A percentile compares a stretch with the other conserved stretches of the same genome.
Evolutionary conservation across 768 basidiomycete species (phyloP).

Genomic region (Phanerochaete carnosa): DNA sequence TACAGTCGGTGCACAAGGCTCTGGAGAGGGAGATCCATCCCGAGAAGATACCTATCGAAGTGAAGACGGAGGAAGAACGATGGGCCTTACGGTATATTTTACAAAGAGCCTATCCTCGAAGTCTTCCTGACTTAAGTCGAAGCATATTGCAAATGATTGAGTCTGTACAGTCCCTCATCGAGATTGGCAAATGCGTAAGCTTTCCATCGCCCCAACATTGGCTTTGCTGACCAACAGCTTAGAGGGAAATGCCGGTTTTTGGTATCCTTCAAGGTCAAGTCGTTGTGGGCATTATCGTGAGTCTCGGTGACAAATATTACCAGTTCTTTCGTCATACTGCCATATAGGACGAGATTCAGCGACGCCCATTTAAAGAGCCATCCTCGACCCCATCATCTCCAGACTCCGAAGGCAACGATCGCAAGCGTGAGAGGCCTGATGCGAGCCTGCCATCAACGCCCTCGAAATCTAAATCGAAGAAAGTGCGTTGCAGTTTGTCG

Average conservation of each 20-base stretch:
- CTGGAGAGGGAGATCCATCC: conserved; percentile 72
- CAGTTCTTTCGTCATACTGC: background rate
- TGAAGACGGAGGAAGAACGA: conserved; percentile 59
- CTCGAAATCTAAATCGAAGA: conserved; percentile 26
- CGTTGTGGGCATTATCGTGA: conserved; percentile 73
- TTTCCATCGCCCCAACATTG: background rate
- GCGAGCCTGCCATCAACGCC: conserved; percentile 19
- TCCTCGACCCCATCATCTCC: background rate
- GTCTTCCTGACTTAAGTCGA: background rate
- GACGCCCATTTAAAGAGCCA: background rate
- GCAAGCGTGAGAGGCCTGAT: conserved; percentile 13
- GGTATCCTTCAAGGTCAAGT: conserved; percentile 64
- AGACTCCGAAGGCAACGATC: background rate
- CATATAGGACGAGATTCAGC: background rate
- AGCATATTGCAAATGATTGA: conserved; percentile 76
- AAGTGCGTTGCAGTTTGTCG: conserved; percentile 19
- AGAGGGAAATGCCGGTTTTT: conserved; percentile 87
- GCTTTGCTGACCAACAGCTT: background rate
- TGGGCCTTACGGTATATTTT: conserved; percentile 67
- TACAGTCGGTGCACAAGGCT: conserved; percentile 73
- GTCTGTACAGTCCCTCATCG: conserved; percentile 51
- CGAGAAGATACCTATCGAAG: conserved; percentile 49
- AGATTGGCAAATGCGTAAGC: conserved; percentile 48
- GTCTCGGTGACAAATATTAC: conserved; percentile 11
- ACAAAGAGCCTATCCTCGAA: background rate